phyloP scores from a whole-genome alignment of 1,284 basidiomycete genomes.

The Melampsora occidentalis region DNA sequence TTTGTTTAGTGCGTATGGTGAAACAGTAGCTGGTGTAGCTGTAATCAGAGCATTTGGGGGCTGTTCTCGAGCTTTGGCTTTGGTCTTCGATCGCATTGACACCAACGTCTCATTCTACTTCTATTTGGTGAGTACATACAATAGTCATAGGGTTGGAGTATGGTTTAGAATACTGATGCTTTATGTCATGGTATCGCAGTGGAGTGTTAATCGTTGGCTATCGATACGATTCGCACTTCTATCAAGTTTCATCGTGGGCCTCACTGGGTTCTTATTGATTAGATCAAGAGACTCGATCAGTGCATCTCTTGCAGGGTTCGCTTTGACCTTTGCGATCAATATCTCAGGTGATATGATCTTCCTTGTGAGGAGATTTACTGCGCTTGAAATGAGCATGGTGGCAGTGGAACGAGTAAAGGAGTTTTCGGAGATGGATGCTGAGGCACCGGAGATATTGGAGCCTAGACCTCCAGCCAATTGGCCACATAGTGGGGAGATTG shows the following conservation, averaged over 20 bases:
- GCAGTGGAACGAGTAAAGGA: conserved; percentile 21
- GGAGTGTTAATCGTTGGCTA: conserved; percentile 69
- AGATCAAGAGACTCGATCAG: conserved; percentile 50
- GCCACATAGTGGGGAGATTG: conserved; percentile 65
- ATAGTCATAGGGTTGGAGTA: not conserved
- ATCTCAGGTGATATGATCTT: conserved; percentile 65
- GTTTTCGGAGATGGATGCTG: conserved; percentile 12
- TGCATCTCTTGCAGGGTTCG: conserved; percentile 56
- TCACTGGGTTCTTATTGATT: conserved; percentile 64
- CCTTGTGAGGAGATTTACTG: conserved; percentile 53
- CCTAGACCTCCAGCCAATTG: conserved; percentile 61
- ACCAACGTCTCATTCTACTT: conserved; percentile 46
- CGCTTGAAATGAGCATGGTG: conserved; percentile 38
- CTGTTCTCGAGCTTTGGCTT: conserved; percentile 49
- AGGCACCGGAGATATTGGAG: conserved; percentile 10
- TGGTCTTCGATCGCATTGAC: conserved; percentile 43
- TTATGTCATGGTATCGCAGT: not conserved
- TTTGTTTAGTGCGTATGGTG: conserved; percentile 72
- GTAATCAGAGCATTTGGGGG: conserved; percentile 84
- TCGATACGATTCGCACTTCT: conserved; percentile 78
- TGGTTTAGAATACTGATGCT: not conserved
- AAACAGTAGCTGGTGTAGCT: conserved; percentile 60
- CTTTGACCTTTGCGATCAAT: conserved; percentile 54
- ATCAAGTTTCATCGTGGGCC: conserved; percentile 68
- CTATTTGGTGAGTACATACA: conserved; percentile 13